Percentiles rank a stretch among this genome's conserved stretches.
Conservation (phyloP, 768 basidiomycete genomes). For the Boletus rufocinnamomeus region DNA sequence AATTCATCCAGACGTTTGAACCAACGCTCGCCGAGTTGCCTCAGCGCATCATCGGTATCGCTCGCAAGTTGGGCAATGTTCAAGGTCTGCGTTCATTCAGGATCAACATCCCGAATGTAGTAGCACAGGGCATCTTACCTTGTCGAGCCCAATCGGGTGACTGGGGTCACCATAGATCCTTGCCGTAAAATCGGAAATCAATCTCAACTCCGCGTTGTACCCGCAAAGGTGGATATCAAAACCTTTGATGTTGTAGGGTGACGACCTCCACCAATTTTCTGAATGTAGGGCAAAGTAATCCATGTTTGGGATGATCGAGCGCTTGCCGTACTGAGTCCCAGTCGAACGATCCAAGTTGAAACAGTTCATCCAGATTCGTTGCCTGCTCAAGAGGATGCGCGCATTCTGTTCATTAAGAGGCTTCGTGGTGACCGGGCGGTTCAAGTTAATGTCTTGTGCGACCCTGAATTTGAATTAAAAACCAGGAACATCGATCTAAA, state of each 20-base stretch:
- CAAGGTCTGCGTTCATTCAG: slow-evolving; percentile 44
- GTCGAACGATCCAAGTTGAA: slow-evolving; percentile 90
- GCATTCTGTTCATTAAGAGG: slow-evolving; percentile 79
- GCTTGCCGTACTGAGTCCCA: slow-evolving; percentile 86
- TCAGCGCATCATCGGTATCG: slow-evolving; percentile 70
- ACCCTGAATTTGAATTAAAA: slow-evolving; percentile 49
- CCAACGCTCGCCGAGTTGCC: slow-evolving; percentile 58
- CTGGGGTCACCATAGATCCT: slow-evolving; percentile 73
- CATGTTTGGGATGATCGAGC: slow-evolving; percentile 71
- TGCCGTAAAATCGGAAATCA: slow-evolving; percentile 59
- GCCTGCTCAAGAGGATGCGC: slow-evolving; percentile 86
- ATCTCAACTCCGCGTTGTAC: slow-evolving; percentile 73
- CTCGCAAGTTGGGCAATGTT: slow-evolving; percentile 66
- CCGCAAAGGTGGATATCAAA: slow-evolving; percentile 82
- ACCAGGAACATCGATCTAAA: not conserved
- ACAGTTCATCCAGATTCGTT: slow-evolving; percentile 88
- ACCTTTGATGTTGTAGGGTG: slow-evolving; percentile 64
- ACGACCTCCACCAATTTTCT: slow-evolving; percentile 69
- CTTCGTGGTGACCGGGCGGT: slow-evolving; percentile 71
- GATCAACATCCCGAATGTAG: not conserved
- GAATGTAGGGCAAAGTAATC: slow-evolving; percentile 78
- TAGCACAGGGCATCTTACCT: slow-evolving; percentile 40
- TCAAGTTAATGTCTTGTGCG: slow-evolving; percentile 87
- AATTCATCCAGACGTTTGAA: slow-evolving; percentile 49
- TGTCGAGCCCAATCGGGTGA: slow-evolving; percentile 76